Evolutionary conservation across 257 asterid species (phyloP).

Genomic region (Misopates orontium): DNA sequence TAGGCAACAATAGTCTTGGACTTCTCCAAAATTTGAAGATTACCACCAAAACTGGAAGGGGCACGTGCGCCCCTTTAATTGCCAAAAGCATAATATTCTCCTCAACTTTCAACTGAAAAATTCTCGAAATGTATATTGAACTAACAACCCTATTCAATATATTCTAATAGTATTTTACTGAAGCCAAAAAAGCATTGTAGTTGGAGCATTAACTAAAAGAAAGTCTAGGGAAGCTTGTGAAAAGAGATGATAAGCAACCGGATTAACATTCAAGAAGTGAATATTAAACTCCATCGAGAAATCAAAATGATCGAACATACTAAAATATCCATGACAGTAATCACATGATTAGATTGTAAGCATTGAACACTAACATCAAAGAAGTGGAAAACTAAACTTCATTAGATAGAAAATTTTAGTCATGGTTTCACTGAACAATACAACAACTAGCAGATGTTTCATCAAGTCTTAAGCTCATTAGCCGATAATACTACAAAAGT

Average conservation of each 20-base stretch:
- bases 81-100: neutral
- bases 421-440: no score
- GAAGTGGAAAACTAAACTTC: neutral
- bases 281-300: neutral
- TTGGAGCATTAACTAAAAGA: neutral
- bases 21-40: no score
- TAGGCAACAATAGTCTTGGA: no score
- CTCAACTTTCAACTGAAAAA: neutral
- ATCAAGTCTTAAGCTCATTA: neutral
- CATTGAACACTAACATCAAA: neutral
- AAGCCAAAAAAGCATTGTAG: neutral
- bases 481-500: neutral
- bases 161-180: neutral
- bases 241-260: no score
- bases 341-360: neutral
- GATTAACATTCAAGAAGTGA: no score
- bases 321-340: neutral
- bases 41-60: no score
- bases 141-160: neutral
- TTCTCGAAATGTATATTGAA: no score
- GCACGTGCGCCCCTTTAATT: neutral
- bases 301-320: neutral
- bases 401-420: no score
- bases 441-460: neutral
- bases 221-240: no score